These are phyloP conservation scores for Pythium aphanidermatum DNA, from an alignment of 352 stramenopile species.

Conservation along the genomic window DNA sequence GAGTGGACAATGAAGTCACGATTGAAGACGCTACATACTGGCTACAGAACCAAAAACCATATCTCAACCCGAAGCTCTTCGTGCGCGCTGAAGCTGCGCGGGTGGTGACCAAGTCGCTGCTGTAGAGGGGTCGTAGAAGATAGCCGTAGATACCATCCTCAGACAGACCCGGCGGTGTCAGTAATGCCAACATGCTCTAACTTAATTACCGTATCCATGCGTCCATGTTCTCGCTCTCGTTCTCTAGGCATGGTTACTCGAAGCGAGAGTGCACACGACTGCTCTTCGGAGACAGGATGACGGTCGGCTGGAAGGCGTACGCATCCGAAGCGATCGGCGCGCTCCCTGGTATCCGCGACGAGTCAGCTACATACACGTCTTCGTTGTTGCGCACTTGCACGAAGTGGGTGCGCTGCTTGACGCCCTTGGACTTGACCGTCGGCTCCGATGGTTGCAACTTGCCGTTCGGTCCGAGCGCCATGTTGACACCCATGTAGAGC, in stretches of 20 bases:
- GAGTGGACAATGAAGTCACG: slow-evolving; percentile 66
- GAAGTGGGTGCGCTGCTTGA: slow-evolving; percentile 82
- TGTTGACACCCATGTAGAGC: slow-evolving; percentile 81
- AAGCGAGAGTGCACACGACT: slow-evolving; percentile 70
- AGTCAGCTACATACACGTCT: slow-evolving; percentile 76
- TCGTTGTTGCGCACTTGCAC: slow-evolving; percentile 61
- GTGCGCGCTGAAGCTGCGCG: slow-evolving; percentile 71
- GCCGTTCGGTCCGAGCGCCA: slow-evolving; percentile 41
- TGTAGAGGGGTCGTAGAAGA: slow-evolving; percentile 17
- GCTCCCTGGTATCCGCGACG: slow-evolving; percentile 46
- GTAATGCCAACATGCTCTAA: neutral
- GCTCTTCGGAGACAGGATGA: slow-evolving; percentile 25
- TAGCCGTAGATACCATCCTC: too few relatives aligned
- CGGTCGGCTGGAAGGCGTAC: slow-evolving; percentile 59
- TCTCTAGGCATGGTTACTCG: slow-evolving; percentile 30
- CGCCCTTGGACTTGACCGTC: slow-evolving; percentile 72
- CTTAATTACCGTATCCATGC: neutral
- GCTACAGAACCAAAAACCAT: slow-evolving; percentile 80
- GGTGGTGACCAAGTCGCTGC: slow-evolving; percentile 75
- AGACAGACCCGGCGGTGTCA: too few relatives aligned
- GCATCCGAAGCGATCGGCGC: slow-evolving; percentile 55
- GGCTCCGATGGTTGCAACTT: slow-evolving; percentile 46
- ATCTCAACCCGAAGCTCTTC: slow-evolving; percentile 79
- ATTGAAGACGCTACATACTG: slow-evolving; percentile 80
- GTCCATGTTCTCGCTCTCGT: neutral